Evolutionary conservation across 306 rosid species (phyloP).

Genomic region (Macrotyloma uniflorum): DNA sequence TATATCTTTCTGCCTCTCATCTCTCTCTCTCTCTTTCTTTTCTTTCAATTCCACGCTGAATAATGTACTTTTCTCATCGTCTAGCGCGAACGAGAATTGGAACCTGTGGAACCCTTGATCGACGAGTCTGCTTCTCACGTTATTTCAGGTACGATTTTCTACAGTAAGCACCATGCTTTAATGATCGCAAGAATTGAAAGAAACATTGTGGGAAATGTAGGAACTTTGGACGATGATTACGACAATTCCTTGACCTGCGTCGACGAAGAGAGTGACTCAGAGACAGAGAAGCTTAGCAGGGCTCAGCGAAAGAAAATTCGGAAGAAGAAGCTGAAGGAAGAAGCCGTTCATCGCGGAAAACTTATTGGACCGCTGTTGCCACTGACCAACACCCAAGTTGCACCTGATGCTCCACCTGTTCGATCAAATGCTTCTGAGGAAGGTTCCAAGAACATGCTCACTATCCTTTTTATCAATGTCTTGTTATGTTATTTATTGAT

Average conservation of each 20-base stretch:
- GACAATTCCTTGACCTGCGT: conserved; percentile 42
- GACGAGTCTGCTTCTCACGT: conserved; percentile 27
- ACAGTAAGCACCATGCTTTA: neutral
- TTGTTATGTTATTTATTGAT: neutral
- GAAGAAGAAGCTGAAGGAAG: conserved; percentile 65
- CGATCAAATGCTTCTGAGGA: conserved; percentile 53
- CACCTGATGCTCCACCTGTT: conserved; percentile 32
- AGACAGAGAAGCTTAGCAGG: conserved; percentile 50
- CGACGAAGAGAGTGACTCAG: conserved; percentile 37
- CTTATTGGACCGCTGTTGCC: conserved; percentile 69
- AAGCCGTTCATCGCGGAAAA: conserved; percentile 52
- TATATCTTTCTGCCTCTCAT: neutral
- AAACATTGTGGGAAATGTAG: conserved; percentile 12
- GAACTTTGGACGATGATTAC: conserved; percentile 33
- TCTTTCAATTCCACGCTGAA: neutral
- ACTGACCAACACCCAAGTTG: neutral
- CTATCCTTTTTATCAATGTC: neutral
- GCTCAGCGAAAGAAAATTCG: conserved; percentile 76
- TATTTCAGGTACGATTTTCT: conserved; percentile 44
- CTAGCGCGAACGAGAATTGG: conserved; percentile 6
- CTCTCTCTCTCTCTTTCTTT: neutral
- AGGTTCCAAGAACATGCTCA: neutral
- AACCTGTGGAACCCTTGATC: conserved; percentile 5
- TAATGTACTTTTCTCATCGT: neutral
- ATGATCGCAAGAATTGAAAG: neutral